Evolutionary conservation across 441 rosid genomes (phyloP).

Genomic region (Populus hybrid): DNA sequence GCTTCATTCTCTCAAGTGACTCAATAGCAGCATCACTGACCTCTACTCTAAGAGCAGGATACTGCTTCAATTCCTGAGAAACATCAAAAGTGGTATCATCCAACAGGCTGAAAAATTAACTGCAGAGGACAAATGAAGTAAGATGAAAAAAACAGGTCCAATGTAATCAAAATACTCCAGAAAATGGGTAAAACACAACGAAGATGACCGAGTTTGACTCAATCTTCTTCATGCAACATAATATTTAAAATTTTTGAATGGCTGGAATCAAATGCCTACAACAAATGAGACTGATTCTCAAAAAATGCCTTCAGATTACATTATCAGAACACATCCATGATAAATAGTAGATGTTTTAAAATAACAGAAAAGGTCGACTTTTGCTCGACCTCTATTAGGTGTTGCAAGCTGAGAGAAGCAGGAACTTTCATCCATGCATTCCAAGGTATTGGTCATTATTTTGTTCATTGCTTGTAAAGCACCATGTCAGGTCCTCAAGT

Average conservation of each 20-base stretch:
- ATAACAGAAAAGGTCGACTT: not conserved
- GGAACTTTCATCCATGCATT: not conserved
- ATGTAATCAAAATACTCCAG: not conserved
- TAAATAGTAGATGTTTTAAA: not conserved
- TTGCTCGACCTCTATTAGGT: not conserved
- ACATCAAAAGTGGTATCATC: slow-evolving; percentile 5
- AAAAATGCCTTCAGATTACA: not conserved
- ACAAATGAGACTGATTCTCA: not conserved
- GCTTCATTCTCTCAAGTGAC: slow-evolving; percentile 88
- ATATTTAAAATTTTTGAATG: too few species aligned
- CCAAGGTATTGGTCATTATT: not conserved
- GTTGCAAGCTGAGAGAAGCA: not conserved
- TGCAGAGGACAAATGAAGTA: not conserved
- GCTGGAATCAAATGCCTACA: not conserved
- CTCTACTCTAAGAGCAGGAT: slow-evolving; percentile 89
- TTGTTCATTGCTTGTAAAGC: not conserved
- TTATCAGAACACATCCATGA: not conserved
- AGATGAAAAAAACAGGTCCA: not conserved
- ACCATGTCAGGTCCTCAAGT: not conserved
- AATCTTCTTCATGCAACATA: not conserved
- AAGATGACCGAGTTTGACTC: not conserved
- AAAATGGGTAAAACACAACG: not conserved
- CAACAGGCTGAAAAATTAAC: not conserved
- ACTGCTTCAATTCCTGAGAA: slow-evolving; percentile 87
- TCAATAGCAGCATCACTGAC: slow-evolving; percentile 83